Conservation (phyloP, 1,284 basidiomycete genomes). For the Rhodofomes roseus region DNA sequence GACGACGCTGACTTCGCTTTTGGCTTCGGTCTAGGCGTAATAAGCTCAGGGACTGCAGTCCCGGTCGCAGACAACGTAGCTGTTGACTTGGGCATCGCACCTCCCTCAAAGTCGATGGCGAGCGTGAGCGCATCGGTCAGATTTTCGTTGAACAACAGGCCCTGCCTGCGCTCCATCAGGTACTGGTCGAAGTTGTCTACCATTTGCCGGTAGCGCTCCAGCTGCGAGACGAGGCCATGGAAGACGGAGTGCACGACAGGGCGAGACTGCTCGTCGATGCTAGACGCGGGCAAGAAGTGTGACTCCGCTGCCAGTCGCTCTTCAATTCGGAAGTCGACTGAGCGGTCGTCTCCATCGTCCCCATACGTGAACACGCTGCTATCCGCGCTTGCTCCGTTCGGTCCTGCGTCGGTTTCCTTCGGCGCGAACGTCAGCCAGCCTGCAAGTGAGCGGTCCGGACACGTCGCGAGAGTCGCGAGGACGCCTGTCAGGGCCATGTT, state of each 20-base stretch:
- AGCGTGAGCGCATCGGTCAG: constrained; percentile 85
- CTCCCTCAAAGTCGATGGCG: constrained; percentile 52
- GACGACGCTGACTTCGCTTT: constrained; percentile 52
- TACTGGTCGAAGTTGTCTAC: constrained; percentile 83
- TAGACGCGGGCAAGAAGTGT: constrained; percentile 57
- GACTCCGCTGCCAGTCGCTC: constrained; percentile 59
- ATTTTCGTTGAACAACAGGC: constrained; percentile 90
- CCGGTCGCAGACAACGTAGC: constrained; percentile 23
- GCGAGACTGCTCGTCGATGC: constrained; percentile 64
- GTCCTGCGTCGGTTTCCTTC: constrained; percentile 29
- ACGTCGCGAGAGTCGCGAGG: constrained; percentile 73
- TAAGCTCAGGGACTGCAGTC: constrained; percentile 18
- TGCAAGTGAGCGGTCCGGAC: constrained; percentile 81
- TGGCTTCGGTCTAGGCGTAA: constrained; percentile 37
- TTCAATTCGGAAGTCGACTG: constrained; percentile 71
- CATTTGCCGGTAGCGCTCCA: constrained; percentile 72
- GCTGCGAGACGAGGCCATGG: constrained; percentile 72
- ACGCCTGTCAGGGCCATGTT: constrained; percentile 89
- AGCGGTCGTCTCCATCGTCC: constrained; percentile 69
- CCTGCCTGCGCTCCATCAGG: constrained; percentile 83
- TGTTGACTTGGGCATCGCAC: constrained; percentile 12
- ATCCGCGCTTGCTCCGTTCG: constrained; percentile 16
- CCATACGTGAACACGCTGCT: constrained; percentile 24
- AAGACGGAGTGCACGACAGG: constrained; percentile 80
- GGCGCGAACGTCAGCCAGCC: constrained; percentile 82